Percentiles rank a stretch among this genome's conserved stretches.
Evolutionary conservation across 2,329 filamentous ascomycete genomes (phyloP).

Genomic region (Penicillium sp.): DNA sequence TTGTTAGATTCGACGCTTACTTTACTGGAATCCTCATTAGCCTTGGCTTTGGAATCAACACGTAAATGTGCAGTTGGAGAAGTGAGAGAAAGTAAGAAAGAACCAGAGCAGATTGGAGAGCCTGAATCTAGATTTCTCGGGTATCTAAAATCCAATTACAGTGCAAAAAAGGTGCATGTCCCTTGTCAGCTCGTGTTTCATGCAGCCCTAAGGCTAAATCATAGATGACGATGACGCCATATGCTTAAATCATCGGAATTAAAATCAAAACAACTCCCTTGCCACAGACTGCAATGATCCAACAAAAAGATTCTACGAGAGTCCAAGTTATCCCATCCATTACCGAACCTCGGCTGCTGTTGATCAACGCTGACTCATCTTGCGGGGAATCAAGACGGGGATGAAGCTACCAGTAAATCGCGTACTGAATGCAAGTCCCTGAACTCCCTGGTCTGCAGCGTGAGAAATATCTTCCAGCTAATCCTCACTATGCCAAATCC

Average conservation of each 20-base stretch:
- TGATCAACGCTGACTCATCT: conserved; percentile 11
- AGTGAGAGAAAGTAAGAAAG: too few relatives aligned
- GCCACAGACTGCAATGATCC: neutral
- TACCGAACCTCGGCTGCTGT: conserved; percentile 5
- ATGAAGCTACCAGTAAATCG: neutral
- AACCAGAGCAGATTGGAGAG: too few relatives aligned
- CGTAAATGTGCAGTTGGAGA: too few relatives aligned
- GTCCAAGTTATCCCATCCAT: neutral
- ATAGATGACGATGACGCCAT: neutral
- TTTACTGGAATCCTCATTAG: too few relatives aligned
- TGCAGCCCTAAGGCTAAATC: too few relatives aligned
- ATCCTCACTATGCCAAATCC: conserved; percentile 42
- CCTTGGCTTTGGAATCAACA: too few relatives aligned
- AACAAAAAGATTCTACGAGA: neutral
- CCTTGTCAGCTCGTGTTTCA: too few relatives aligned
- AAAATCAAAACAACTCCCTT: neutral
- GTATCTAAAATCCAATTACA: too few relatives aligned
- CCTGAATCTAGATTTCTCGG: too few relatives aligned
- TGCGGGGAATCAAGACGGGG: neutral
- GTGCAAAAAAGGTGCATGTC: too few relatives aligned
- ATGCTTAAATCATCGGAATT: neutral
- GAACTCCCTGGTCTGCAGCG: neutral
- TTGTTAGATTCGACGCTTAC: too few relatives aligned
- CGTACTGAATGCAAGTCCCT: neutral
- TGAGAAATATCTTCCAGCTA: neutral